phyloP scores from a whole-genome alignment of 2,329 filamentous ascomycete genomes.

The Fusarium goolgardi region DNA sequence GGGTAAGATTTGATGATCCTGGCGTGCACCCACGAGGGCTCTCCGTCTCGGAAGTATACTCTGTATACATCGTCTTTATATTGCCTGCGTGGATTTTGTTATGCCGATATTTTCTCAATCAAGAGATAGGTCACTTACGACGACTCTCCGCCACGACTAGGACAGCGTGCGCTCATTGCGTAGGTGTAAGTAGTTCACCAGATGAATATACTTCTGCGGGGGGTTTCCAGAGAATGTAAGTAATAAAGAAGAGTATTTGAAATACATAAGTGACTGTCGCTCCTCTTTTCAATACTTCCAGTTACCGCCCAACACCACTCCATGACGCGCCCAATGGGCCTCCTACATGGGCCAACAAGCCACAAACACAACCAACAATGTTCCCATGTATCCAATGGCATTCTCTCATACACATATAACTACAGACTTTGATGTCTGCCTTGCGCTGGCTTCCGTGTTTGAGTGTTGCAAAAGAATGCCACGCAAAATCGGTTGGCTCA shows the following conservation, averaged over 20 bases:
- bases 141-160: not conserved
- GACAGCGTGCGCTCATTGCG: not conserved
- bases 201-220: not conserved
- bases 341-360: not conserved
- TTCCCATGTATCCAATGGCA: too few relatives aligned
- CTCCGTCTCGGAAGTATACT: not conserved
- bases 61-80: not conserved
- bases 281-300: not conserved
- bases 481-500: not conserved
- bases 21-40: not conserved
- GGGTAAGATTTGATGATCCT: not conserved
- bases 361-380: not conserved
- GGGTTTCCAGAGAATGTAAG: not conserved
- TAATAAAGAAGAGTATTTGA: not conserved
- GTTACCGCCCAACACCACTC: not conserved
- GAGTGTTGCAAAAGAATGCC: not conserved
- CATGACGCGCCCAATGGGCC: not conserved
- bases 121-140: not conserved
- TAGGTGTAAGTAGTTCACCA: not conserved
- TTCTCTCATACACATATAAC: not conserved
- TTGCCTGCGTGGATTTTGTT: rapidly evolving
- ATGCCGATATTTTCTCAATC: too few relatives aligned
- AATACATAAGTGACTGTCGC: not conserved
- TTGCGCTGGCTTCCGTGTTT: not conserved
- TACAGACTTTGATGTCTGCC: not conserved